Percentiles rank a stretch among this genome's conserved stretches.
Evolutionary conservation across 345 rosid genomes (phyloP).

Genomic region (Chamaenerion angustifolium): DNA sequence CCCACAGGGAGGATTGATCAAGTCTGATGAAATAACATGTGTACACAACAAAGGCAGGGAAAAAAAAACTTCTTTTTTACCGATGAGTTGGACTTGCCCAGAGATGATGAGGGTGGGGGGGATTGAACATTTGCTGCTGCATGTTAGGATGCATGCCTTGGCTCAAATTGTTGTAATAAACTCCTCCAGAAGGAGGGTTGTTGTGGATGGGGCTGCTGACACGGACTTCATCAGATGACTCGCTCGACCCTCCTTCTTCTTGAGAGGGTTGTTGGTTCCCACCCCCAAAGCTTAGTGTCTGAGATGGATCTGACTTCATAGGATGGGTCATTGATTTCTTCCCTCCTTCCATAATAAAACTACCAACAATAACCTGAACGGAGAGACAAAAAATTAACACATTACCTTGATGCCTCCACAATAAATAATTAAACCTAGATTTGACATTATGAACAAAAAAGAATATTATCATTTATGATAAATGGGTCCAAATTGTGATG

Average conservation of each 20-base stretch:
- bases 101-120: background rate
- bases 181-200: conserved; percentile 10
- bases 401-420: no score
- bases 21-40: no score
- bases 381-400: no score
- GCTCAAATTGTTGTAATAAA: conserved; percentile 20
- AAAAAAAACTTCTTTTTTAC: conserved; percentile 12
- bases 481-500: no score
- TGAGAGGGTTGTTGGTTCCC: conserved; percentile 33
- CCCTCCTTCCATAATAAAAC: conserved; percentile 48
- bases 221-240: conserved; percentile 61
- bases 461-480: no score
- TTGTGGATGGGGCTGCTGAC: conserved; percentile 24
- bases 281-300: conserved; percentile 44
- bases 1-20: no score
- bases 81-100: conserved; percentile 45
- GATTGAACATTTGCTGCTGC: no score
- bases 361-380: conserved; percentile 75
- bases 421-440: no score
- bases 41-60: no score
- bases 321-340: conserved; percentile 30
- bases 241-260: conserved; percentile 64
- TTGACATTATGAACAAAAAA: no score
- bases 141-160: conserved; percentile 33
- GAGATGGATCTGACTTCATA: conserved; percentile 34